Base-by-base conservation (phyloP, 2,329 filamentous ascomycete genomes). In the Alternaria brassicae region DNA sequence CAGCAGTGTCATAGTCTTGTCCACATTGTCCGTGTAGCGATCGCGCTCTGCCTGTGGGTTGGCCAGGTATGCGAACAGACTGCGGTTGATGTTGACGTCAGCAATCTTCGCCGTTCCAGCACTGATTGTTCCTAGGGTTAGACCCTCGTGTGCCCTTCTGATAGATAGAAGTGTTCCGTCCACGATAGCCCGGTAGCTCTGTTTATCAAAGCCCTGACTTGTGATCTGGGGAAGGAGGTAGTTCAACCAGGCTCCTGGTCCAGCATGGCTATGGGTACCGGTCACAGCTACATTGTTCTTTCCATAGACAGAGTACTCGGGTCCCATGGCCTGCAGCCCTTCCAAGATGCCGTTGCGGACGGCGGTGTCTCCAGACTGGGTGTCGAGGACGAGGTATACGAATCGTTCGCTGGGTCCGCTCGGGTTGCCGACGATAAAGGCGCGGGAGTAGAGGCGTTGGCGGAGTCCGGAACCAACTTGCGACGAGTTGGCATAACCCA, bases 151-250 rank as follows among this genome's bases (percentile, higher is more conserved):
- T 0, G 94, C 94, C 41, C 90, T 84, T 71, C 89, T 83, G 68
- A 98, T 93, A 1, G 93, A 96, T 1, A 92, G 81, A 1, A 97
- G 74, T 1, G 92, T 89, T 1, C 94, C 94, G 68, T 95, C 88
- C 0, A 98, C 92, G 62, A 98, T 92, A 27, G 94, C 93, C 64
- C 89, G 85, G 72, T 96, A 96, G 70, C 91, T 96, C 77, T 96
- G 91, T 71, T 88, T 88, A 77, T 92, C 86, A 69, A 97, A 97
- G 0, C 94, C 94, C 58, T 90, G 85, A 71, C 89, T 93, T 0
- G 94, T 95, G 65, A 98, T 90, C 74, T 97, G 93, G 7, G 93
- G 94, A 6, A 97, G 83, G 9, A 98, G 84, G 74, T 97, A 98
- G 79, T 98, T 98, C 75, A 96, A 83, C 92, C 93, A 98, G 6